Conservation (phyloP, 2,329 filamentous ascomycete genomes). For the Pseudogymnoascus sp. region DNA sequence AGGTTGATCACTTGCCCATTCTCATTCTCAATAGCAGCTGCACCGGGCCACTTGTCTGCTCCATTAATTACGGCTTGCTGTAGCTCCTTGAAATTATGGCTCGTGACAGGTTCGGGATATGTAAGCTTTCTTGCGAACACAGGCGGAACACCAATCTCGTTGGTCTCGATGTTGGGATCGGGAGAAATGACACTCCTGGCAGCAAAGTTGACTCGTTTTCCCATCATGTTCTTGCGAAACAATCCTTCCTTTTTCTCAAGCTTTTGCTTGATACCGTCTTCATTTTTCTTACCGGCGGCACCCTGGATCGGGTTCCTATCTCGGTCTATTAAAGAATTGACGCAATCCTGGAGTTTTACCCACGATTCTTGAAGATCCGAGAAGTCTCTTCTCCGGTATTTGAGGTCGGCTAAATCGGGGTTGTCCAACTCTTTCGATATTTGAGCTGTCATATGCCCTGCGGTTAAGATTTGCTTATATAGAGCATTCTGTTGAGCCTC, state of each 20-base stretch:
- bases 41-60: conserved; percentile 86
- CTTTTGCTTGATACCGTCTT: conserved; percentile 95
- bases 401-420: conserved; percentile 19
- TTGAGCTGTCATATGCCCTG: conserved; percentile 63
- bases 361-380: conserved; percentile 73
- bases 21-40: conserved; percentile 90
- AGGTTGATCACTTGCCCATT: conserved; percentile 85
- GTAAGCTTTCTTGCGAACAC: conserved; percentile 95
- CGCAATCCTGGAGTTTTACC: conserved; percentile 74
- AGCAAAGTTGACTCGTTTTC: conserved; percentile 97
- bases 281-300: conserved; percentile 64
- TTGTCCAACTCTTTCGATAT: conserved; percentile 58
- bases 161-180: conserved; percentile 97
- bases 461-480: conserved; percentile 75
- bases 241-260: conserved; percentile 98
- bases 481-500: conserved; percentile 83
- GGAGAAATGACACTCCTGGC: conserved; percentile 96
- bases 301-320: conserved; percentile 78
- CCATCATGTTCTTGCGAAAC: conserved; percentile 99
- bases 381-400: conserved; percentile 51
- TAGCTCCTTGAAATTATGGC: conserved; percentile 92
- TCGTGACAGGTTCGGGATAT: conserved; percentile 94
- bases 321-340: conserved; percentile 88
- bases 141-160: conserved; percentile 96
- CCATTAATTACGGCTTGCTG: conserved; percentile 96